These are phyloP conservation scores for Ceratobasidium theobromae DNA, from an alignment of 1,284 basidiomycete genomes.

Conservation along the genomic window DNA sequence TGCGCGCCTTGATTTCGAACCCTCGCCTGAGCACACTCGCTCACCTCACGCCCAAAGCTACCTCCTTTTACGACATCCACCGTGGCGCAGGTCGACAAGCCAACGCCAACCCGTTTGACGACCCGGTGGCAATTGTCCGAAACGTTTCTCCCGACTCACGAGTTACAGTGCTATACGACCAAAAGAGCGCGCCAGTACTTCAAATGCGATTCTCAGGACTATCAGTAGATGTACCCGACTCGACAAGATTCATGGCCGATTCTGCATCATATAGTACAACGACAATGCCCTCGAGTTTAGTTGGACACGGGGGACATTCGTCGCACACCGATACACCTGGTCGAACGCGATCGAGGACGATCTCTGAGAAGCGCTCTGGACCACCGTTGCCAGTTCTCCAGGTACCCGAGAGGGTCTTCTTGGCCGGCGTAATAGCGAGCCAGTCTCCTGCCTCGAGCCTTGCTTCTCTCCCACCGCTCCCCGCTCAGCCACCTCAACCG, in stretches of 20 bases:
- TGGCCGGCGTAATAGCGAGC: conserved; percentile 4
- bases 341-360: neutral
- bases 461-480: neutral
- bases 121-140: neutral
- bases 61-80: conserved; percentile 25
- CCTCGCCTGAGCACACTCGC: conserved; percentile 35
- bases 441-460: neutral
- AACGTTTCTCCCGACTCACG: neutral
- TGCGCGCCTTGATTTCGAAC: conserved; percentile 31
- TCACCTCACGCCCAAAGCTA: conserved; percentile 31
- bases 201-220: conserved; percentile 29
- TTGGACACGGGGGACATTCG: conserved; percentile 18
- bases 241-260: neutral
- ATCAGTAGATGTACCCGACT: conserved; percentile 21
- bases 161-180: conserved; percentile 25
- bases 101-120: neutral
- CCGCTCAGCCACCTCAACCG: neutral
- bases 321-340: neutral
- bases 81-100: neutral
- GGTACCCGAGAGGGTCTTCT: neutral
- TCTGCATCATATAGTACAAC: neutral
- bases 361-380: conserved; percentile 19
- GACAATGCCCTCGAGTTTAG: neutral
- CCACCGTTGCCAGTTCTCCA: conserved; percentile 7
- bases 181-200: conserved; percentile 7